Conservation (phyloP, 1,139 yeast genomes). For the Taiozyma onychis region DNA sequence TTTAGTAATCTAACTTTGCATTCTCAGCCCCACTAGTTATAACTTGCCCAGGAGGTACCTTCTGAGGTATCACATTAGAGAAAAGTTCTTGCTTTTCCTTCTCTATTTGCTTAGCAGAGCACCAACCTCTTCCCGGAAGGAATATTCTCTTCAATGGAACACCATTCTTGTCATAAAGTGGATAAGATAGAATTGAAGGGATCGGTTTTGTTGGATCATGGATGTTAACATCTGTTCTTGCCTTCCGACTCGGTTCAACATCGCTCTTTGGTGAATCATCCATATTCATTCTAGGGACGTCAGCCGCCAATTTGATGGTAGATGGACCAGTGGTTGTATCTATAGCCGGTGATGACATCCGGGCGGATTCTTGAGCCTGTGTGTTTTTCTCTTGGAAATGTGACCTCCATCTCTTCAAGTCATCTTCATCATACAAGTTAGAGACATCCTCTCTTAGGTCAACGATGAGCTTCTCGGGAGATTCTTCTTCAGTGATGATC, state of each 20-base stretch:
- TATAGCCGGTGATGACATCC: neutral
- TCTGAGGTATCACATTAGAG: neutral
- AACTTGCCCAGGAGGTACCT: neutral
- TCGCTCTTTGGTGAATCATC: neutral
- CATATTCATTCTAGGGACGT: neutral
- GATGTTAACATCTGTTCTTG: slow-evolving; percentile 21
- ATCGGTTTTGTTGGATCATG: slow-evolving; percentile 19
- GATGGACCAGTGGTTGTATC: neutral
- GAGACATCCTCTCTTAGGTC: neutral
- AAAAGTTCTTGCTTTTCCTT: slow-evolving; percentile 23
- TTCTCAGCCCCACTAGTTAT: neutral
- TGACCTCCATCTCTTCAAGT: neutral
- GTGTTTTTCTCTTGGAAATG: neutral
- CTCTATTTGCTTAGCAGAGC: slow-evolving; percentile 32
- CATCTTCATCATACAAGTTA: neutral
- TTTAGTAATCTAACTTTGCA: neutral
- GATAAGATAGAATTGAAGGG: slow-evolving; percentile 24
- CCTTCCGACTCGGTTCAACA: neutral
- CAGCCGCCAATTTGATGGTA: neutral
- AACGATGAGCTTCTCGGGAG: neutral
- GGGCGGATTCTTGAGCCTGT: neutral
- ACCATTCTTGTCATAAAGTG: slow-evolving; percentile 28
- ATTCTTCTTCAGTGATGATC: neutral
- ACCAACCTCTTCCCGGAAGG: slow-evolving; percentile 53
- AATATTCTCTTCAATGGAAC: slow-evolving; percentile 40